Percentiles rank a stretch among this genome's conserved stretches.
phyloP scores from a whole-genome alignment of 169 alveolate species.

The Plasmodium vinckei region DNA sequence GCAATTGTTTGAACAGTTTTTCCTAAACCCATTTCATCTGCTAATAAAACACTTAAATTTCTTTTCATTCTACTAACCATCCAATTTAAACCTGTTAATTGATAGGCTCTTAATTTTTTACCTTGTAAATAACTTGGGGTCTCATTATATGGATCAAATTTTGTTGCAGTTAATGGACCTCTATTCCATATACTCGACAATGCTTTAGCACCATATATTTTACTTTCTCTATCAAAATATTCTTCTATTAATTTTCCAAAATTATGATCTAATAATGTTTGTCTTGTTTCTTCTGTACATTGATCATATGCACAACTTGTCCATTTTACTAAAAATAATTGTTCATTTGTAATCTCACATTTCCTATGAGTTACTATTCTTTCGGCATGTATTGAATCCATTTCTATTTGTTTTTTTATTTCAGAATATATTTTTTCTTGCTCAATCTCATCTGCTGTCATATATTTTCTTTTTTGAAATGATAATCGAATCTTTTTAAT shows the following conservation, averaged over 20 bases:
- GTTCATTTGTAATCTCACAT: conserved; percentile 75
- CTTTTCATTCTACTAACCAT: conserved; percentile 94
- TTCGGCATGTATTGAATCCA: conserved; percentile 92
- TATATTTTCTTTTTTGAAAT: conserved; percentile 83
- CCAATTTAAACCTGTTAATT: conserved; percentile 97
- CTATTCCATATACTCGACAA: conserved; percentile 85
- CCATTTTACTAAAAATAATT: conserved; percentile 91
- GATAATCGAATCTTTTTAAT: conserved; percentile 85
- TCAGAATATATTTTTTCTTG: conserved; percentile 90
- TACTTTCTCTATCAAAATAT: conserved; percentile 86
- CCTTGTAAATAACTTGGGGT: conserved; percentile 89
- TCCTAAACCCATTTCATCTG: conserved; percentile 98
- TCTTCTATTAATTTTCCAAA: conserved; percentile 84
- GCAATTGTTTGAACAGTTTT: conserved; percentile 96
- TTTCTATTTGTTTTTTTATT: conserved; percentile 91
- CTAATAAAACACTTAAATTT: conserved; percentile 94
- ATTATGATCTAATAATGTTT: conserved; percentile 87
- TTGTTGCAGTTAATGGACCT: conserved; percentile 87
- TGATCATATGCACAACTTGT: conserved; percentile 92
- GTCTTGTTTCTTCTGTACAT: conserved; percentile 91
- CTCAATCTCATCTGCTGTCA: conserved; percentile 93
- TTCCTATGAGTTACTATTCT: conserved; percentile 85
- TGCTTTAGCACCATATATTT: conserved; percentile 83
- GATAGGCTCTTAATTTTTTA: conserved; percentile 93
- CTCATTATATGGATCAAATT: conserved; percentile 91